phyloP scores from a whole-genome alignment of 768 basidiomycete genomes.

The Brasilioporus rufonigricans region DNA sequence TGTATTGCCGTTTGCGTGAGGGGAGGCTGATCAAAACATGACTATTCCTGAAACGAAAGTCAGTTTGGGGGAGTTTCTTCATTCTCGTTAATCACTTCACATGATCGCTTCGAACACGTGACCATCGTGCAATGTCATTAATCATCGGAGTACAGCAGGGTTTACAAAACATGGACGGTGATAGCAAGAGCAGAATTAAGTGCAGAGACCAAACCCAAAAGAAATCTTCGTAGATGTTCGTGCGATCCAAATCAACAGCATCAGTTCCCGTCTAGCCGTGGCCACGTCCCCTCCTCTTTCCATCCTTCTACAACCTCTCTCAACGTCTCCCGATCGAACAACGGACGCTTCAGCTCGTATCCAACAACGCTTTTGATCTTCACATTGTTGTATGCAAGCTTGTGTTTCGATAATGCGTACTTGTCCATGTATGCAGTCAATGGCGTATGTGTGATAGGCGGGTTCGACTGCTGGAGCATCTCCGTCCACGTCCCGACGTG shows the following conservation, averaged over 20 bases:
- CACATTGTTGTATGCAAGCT: conserved; percentile 61
- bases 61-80: too few species aligned
- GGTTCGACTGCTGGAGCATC: conserved; percentile 70
- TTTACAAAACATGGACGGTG: not conserved
- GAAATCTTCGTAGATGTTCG: conserved; percentile 15
- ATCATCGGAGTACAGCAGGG: conserved; percentile 26
- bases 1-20: not conserved
- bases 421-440: conserved; percentile 79
- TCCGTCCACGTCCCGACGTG: conserved; percentile 82
- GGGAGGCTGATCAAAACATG: conserved; percentile 16
- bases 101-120: conserved; percentile 8
- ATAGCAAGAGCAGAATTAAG: conserved; percentile 11
- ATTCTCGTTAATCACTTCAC: too few species aligned
- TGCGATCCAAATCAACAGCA: not conserved
- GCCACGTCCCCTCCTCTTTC: conserved; percentile 62
- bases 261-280: conserved; percentile 22
- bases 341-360: conserved; percentile 61
- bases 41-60: too few species aligned
- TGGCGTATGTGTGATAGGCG: conserved; percentile 69
- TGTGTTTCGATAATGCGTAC: conserved; percentile 66
- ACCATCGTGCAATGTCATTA: conserved; percentile 27
- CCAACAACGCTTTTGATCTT: conserved; percentile 76
- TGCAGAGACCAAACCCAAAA: conserved; percentile 16
- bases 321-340: conserved; percentile 59
- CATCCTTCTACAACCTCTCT: conserved; percentile 76